Percentiles rank a stretch among this genome's conserved stretches.
Conservation (phyloP, 768 basidiomycete species). For the Kwoniella mangroviensis region DNA sequence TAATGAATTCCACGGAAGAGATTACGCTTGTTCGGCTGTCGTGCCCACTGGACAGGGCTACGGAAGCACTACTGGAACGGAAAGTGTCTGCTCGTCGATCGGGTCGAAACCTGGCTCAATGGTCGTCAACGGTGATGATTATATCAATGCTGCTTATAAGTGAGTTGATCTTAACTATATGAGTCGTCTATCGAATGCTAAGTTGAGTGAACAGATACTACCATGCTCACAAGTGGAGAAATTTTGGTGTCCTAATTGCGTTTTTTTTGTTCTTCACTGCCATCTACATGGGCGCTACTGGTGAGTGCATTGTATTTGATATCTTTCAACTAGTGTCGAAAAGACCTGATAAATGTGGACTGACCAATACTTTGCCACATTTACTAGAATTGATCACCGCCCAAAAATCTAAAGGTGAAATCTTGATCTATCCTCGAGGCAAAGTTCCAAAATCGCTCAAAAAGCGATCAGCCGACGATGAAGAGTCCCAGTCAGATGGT, state of each 20-base stretch:
- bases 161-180: not conserved
- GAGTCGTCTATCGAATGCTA: not conserved
- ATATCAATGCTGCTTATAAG: conserved; percentile 15
- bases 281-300: conserved; percentile 52
- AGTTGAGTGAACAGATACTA: not conserved
- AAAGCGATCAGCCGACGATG: conserved; percentile 27
- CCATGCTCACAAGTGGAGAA: conserved; percentile 35
- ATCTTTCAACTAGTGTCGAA: too few species aligned
- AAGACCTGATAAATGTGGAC: not conserved
- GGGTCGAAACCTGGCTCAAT: conserved; percentile 48
- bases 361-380: not conserved
- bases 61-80: conserved; percentile 26
- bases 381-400: conserved; percentile 51
- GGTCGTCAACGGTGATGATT: conserved; percentile 49
- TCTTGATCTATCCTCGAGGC: conserved; percentile 57
- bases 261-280: conserved; percentile 50
- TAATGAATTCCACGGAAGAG: conserved; percentile 79
- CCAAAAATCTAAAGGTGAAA: conserved; percentile 58
- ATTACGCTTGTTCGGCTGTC: conserved; percentile 60
- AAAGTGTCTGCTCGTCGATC: conserved; percentile 48
- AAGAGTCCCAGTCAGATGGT: conserved; percentile 35
- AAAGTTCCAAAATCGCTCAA: conserved; percentile 45
- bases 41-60: conserved; percentile 50
- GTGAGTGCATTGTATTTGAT: conserved; percentile 20
- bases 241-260: conserved; percentile 54